Base-by-base conservation (phyloP, 768 basidiomycete genomes). In the Panaeolus papilionaceus region DNA sequence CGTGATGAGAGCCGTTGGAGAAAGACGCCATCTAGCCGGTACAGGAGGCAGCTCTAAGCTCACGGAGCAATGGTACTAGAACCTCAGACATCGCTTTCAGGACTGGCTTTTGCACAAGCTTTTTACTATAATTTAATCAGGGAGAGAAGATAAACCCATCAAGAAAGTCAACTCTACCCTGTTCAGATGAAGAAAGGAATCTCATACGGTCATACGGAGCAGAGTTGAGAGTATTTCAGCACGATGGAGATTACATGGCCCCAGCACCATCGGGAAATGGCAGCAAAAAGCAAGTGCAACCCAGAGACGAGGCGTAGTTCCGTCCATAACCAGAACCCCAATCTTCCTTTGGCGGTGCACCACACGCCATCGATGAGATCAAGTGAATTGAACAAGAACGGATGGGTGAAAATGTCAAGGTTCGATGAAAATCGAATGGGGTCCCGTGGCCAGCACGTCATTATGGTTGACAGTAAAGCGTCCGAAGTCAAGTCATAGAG, bases 361-460 rank as follows among this genome's bases (percentile, higher is more conserved):
- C 47, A 49, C 47, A 49, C n/a, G 47, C 7, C 20, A 49, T 49
- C 20, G 47, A 49, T 49, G 23, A 49, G 47, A 49, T 49, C 20
- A 20, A 49, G 47, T 49, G 47, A 49, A 49, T 49, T 20, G 47
- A 18, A 49, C 47, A 18, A 49, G 47, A 20, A 49, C 20, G 47
- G 47, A 11, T 7, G 23, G 47, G 23, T 49, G 47, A 18, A 49
- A 26, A 49, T 49, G 4, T 49, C 47, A 49, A 23, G 23, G 6
- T 23, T 49, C 20, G 47, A 18, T 49, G 47, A n/a, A 49, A 16
- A 11, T 42, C 16, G 47, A 20, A 49, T 49, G 2, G 20, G 47
- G 47, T 49, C 45, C n/a, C 45, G 45, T 45, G 45, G 12, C 6
- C 47, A 49, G 47, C 47, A 49, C 47, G 47, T 49, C 47, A 49